Conservation (phyloP, 495 filamentous ascomycete species). For the Talaromyces adpressus region DNA sequence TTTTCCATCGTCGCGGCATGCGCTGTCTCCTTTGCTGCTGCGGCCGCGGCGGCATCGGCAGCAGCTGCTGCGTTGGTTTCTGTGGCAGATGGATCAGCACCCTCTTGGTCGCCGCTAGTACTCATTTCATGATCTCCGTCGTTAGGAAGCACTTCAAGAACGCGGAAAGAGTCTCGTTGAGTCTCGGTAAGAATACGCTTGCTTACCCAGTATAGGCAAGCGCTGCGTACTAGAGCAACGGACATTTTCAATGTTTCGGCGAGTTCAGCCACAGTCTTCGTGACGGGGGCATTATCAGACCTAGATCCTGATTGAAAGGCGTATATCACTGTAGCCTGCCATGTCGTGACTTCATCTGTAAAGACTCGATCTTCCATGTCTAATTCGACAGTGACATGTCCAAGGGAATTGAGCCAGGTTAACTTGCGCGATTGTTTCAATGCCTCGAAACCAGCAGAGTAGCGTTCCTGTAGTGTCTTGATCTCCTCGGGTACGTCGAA, state of each 20-base stretch:
- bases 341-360: slow-evolving; percentile 67
- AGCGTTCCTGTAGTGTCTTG: slow-evolving; percentile 54
- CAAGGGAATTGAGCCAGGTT: slow-evolving; percentile 77
- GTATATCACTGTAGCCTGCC: slow-evolving; percentile 85
- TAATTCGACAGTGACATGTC: slow-evolving; percentile 72
- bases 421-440: slow-evolving; percentile 79
- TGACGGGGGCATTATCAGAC: slow-evolving; percentile 21
- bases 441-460: slow-evolving; percentile 67
- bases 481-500: slow-evolving; percentile 67
- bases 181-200: slow-evolving; percentile 66
- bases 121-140: slow-evolving; percentile 27
- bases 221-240: slow-evolving; percentile 62
- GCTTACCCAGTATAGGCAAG: slow-evolving; percentile 78
- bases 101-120: slow-evolving; percentile 27
- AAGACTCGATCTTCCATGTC: slow-evolving; percentile 77
- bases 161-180: slow-evolving; percentile 46
- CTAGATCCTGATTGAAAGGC: slow-evolving; percentile 56
- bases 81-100: slow-evolving; percentile 16
- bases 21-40: slow-evolving; percentile 36
- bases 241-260: slow-evolving; percentile 65
- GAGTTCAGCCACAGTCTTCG: slow-evolving; percentile 56
- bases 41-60: slow-evolving; percentile 44
- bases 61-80: slow-evolving; percentile 34
- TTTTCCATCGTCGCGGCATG: slow-evolving; percentile 61
- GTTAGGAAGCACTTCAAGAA: slow-evolving; percentile 55